Evolutionary conservation across 495 filamentous ascomycete species (phyloP).

Genomic region (Penicillium ucsense): DNA sequence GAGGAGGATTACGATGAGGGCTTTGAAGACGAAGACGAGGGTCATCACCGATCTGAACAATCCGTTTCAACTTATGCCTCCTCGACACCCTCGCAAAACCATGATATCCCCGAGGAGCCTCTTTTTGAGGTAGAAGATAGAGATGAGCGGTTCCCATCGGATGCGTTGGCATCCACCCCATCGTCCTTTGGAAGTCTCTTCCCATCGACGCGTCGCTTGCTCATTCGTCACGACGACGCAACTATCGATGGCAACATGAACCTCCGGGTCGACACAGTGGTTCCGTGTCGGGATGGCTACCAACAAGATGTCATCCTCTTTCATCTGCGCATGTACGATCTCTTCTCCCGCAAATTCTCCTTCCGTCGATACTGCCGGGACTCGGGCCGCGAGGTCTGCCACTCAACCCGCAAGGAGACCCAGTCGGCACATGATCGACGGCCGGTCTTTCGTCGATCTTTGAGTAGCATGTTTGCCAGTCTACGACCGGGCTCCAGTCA

Average conservation of each 20-base stretch:
- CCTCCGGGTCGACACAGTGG: constrained; percentile 74
- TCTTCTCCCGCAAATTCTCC: constrained; percentile 79
- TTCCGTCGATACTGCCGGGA: constrained; percentile 86
- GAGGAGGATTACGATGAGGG: constrained; percentile 36
- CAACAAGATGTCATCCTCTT: constrained; percentile 72
- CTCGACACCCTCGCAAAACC: constrained; percentile 53
- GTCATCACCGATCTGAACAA: constrained; percentile 29
- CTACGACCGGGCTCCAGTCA: constrained; percentile 49
- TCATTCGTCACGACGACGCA: constrained; percentile 84
- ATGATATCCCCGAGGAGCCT: constrained; percentile 43
- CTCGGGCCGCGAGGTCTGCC: constrained; percentile 88
- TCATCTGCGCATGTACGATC: constrained; percentile 91
- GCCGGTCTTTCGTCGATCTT: constrained; percentile 56
- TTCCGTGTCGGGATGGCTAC: constrained; percentile 44
- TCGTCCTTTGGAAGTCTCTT: constrained; percentile 80
- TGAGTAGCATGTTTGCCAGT: constrained; percentile 64
- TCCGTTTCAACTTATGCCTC: constrained; percentile 78
- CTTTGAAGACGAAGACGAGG: constrained; percentile 20
- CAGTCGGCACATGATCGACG: constrained; percentile 39
- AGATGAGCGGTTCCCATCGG: constrained; percentile 48
- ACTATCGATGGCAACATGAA: constrained; percentile 97
- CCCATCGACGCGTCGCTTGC: constrained; percentile 69
- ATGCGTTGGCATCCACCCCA: constrained; percentile 65
- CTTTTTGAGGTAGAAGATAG: constrained; percentile 54
- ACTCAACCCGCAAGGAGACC: constrained; percentile 63